Conservation (phyloP, 805 yeast species). For the Saturnispora mendoncae region DNA sequence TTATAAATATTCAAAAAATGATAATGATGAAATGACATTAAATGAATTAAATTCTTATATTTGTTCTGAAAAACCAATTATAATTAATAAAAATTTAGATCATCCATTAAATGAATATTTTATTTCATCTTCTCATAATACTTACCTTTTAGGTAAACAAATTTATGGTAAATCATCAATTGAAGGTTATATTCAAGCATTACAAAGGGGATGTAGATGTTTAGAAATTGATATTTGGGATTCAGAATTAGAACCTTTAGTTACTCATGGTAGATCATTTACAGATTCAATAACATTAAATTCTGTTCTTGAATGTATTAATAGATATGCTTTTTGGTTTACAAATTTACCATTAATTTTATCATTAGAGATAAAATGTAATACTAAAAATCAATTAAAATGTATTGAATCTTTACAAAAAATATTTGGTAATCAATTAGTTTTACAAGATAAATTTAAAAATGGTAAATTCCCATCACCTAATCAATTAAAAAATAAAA, state of each 20-base stretch:
- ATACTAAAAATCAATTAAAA: conserved; percentile 52
- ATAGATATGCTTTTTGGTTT: conserved; percentile 81
- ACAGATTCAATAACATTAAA: conserved; percentile 63
- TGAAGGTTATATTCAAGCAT: conserved; percentile 78
- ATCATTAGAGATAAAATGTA: conserved; percentile 81
- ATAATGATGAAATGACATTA: conserved; percentile 9
- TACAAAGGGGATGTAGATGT: conserved; percentile 90
- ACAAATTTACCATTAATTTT: conserved; percentile 80
- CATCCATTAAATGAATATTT: conserved; percentile 77
- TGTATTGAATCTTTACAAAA: conserved; percentile 46
- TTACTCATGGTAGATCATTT: conserved; percentile 81
- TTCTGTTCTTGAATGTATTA: conserved; percentile 63
- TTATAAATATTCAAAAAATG: conserved; percentile 27
- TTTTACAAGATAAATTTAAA: conserved; percentile 23
- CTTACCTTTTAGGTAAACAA: conserved; percentile 83
- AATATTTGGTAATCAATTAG: conserved; percentile 50
- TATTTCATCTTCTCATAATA: conserved; percentile 91
- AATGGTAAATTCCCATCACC: conserved; percentile 58
- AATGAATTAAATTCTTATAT: conserved; percentile 17
- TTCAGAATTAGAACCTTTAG: conserved; percentile 62
- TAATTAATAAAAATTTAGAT: conserved; percentile 31
- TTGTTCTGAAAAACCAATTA: conserved; percentile 21
- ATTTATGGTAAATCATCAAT: conserved; percentile 80
- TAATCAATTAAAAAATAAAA: conserved; percentile 52
- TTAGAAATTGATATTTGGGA: conserved; percentile 97